Percentiles rank a stretch among this genome's conserved stretches.
Evolutionary conservation across 2,329 filamentous ascomycete genomes (phyloP).

Genomic region (Colletotrichum sp.): DNA sequence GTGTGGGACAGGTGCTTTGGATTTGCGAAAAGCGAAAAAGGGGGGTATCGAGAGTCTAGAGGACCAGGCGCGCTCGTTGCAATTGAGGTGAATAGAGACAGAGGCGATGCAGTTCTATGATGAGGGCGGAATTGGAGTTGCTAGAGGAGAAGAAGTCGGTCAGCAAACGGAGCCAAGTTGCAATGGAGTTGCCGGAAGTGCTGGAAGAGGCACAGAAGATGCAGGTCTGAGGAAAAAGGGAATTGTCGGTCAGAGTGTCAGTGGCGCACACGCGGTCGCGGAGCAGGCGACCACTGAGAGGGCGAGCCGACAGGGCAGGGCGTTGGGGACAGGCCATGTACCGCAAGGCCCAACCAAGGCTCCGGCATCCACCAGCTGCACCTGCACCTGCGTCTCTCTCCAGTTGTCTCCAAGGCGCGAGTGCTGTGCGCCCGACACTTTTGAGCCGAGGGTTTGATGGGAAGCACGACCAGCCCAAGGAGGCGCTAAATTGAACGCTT

Average conservation of each 20-base stretch:
- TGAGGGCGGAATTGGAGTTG: neutral
- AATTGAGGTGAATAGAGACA: neutral
- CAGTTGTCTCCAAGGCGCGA: neutral
- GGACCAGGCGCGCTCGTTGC: neutral
- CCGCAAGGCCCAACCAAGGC: neutral
- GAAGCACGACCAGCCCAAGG: neutral
- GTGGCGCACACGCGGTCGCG: slow-evolving; percentile 16
- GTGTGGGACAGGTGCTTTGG: neutral
- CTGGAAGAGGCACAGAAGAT: slow-evolving; percentile 12
- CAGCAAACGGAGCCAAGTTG: neutral
- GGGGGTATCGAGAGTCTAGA: neutral
- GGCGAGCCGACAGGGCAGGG: neutral
- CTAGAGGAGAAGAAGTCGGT: neutral
- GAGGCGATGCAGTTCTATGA: slow-evolving; percentile 3
- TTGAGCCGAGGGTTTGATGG: neutral
- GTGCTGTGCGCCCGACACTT: neutral
- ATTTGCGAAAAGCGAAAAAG: neutral
- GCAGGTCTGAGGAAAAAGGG: slow-evolving; percentile 7
- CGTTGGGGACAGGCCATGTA: neutral
- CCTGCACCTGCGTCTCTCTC: neutral
- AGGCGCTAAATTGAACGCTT: slow-evolving; percentile 11
- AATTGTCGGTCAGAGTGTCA: slow-evolving; percentile 20
- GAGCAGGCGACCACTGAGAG: slow-evolving; percentile 10
- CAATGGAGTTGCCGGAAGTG: neutral
- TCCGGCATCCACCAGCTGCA: neutral